A percentile compares a stretch with the other conserved stretches of the same genome.
Conservation (phyloP, 345 rosid species). For the Boechera divaricarpa region DNA sequence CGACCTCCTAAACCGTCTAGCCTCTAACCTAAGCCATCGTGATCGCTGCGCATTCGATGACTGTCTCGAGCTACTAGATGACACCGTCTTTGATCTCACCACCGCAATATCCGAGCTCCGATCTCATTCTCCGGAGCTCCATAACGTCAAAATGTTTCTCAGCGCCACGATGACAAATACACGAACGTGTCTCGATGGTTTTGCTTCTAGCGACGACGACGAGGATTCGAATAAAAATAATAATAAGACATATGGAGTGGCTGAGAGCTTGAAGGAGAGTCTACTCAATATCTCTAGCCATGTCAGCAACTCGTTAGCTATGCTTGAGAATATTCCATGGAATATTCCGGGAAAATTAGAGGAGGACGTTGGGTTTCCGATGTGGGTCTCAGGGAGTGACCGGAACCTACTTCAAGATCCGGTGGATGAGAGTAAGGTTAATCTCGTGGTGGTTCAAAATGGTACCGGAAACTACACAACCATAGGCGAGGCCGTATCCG, state of each 20-base stretch:
- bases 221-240: not conserved
- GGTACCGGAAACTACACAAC: slow-evolving; percentile 78
- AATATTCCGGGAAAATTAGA: slow-evolving; percentile 61
- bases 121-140: not conserved
- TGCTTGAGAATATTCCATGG: slow-evolving; percentile 53
- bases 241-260: slow-evolving; percentile 39
- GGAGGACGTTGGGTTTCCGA: slow-evolving; percentile 63
- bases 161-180: slow-evolving; percentile 87
- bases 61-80: slow-evolving; percentile 68
- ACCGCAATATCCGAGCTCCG: slow-evolving; percentile 55
- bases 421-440: slow-evolving; percentile 43
- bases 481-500: slow-evolving; percentile 64
- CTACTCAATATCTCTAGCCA: slow-evolving; percentile 63
- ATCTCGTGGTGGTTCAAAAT: slow-evolving; percentile 71
- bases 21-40: slow-evolving; percentile 39
- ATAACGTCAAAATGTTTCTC: slow-evolving; percentile 41
- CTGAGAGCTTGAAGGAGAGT: slow-evolving; percentile 51
- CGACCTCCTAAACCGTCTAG: slow-evolving; percentile 38
- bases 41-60: slow-evolving; percentile 62
- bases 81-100: slow-evolving; percentile 55
- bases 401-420: slow-evolving; percentile 55
- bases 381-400: slow-evolving; percentile 60
- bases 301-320: slow-evolving; percentile 69
- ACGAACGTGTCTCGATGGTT: slow-evolving; percentile 90
- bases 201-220: slow-evolving; percentile 50